Base-by-base conservation (phyloP, 306 rosid species). In the Potentilla sterilis region DNA sequence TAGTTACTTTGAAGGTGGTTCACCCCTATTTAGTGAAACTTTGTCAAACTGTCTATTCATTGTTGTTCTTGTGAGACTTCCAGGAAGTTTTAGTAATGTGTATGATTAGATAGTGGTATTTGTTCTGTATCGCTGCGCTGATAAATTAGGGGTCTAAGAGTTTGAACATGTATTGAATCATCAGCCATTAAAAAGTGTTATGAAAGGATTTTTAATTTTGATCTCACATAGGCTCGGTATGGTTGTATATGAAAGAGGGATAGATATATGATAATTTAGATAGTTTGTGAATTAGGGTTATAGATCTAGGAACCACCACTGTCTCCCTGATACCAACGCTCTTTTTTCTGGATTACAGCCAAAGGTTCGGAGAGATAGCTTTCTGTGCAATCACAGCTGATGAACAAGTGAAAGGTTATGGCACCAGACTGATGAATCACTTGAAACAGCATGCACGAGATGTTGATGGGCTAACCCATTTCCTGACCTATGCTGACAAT, bases 371-470 rank as follows among this genome's bases (percentile, higher is more conserved):
- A 41, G 97, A 91, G 90, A 93, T 91, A 80, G 98, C 98, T 77
- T 93, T 93, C 57, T 93, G 98, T 77, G 98, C 98, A 76, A 93
- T 93, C 63, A 93, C 97, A 49, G 96, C 97, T 67, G 96, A 91
- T 82, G 98, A 93, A 78, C 98, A 93, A 91, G 98, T 93, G 74
- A 93, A 89, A 87, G 98, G 98, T 77, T 93, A 93, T 78, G 98
- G 98, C 43, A 91, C 97, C 78, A 89, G 97, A 83, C 80, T 95
- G 88, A 95, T 95, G 99, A 95, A 95, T 88, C 96, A 92, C 87
- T 86, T 95, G 81, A 95, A 95, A 77, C 97, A 90, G 85, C 83
- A 84, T 79, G 97, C 97, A 19, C 93, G 99, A 24, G 99, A 95
- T 74, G 79, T 74, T 65, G 99, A 95, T 80, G 99, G 99, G 73